phyloP scores from a whole-genome alignment of 345 rosid species.

The Populus davidiana region DNA sequence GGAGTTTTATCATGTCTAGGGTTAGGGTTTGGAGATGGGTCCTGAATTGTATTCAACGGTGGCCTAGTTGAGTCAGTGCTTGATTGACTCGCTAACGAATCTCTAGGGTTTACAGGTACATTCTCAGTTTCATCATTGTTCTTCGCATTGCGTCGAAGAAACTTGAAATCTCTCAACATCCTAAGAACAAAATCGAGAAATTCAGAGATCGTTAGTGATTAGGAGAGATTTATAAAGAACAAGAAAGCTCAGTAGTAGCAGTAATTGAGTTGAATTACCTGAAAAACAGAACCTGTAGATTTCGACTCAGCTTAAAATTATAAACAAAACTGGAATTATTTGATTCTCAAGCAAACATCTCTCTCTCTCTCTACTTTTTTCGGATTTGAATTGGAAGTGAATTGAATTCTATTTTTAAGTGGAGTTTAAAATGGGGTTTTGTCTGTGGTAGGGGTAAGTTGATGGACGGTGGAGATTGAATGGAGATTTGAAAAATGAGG shows the following conservation, averaged over 20 bases:
- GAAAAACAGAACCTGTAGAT: conserved; percentile 34
- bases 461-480: conserved; percentile 16
- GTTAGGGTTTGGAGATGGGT: conserved; percentile 23
- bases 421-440: neutral
- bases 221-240: neutral
- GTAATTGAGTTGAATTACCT: conserved; percentile 16
- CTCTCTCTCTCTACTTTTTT: neutral
- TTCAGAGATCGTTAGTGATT: neutral
- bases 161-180: conserved; percentile 70
- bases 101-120: conserved; percentile 54
- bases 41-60: conserved; percentile 64
- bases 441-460: neutral
- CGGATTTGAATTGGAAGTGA: neutral
- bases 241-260: conserved; percentile 36
- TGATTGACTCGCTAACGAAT: conserved; percentile 43
- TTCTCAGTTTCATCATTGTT: conserved; percentile 67
- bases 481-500: neutral
- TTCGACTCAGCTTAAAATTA: neutral
- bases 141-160: conserved; percentile 56
- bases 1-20: conserved; percentile 56
- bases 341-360: neutral
- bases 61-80: conserved; percentile 51
- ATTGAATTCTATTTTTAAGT: neutral
- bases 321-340: neutral
- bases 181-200: conserved; percentile 3